Evolutionary conservation across 1,139 yeast species (phyloP), one percentile per base, ranked within the genome.

Genomic region (Yamadazyma membranifaciens): DNA sequence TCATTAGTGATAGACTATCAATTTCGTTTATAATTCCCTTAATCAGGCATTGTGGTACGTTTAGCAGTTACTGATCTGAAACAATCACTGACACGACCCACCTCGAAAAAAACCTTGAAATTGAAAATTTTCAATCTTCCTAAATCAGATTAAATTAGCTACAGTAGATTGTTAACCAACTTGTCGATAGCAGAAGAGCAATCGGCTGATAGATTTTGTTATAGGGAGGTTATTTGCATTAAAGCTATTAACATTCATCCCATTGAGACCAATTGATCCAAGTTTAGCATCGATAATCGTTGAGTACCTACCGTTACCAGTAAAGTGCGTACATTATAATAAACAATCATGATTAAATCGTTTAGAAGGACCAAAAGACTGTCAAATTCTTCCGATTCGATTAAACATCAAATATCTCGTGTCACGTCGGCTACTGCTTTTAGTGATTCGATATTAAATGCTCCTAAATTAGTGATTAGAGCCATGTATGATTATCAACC

Each of bases 401-500:
- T 69, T 33, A 69, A 69, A 45, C 68, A 62, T 41, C 52, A 59
- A 35, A 67, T 69, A 31, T 65, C 72, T 11, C 51, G 71, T 33
- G 58, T 67, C 25, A 56, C 63, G 9, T 59, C 67, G 5, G 45
- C 47, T 7, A 38, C 48, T 13, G 36, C 41, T 12, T 35, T 46
- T 20, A 41, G 42, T 20, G 49, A 45, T n/a, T 47, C 56, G 3
- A 51, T 59, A 11, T 56, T 70, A 28, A 72, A 54, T 43, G 72
- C 79, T 11, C 96, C 96, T 3, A 82, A 83, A 51, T 83, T 85
- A 54, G 95, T 88, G 37, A 88, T 92, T 47, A 83, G 82, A 48
- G 98, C 98, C 1, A 66, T 85, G 20, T 82, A 80, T 54, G 85
- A 83, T 55, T 89, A 91, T 60, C 69, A 69, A 33, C 86, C 96